These are phyloP conservation scores for Candida dubliniensis DNA, from an alignment of 1,139 yeast species.

Conservation along the genomic window DNA sequence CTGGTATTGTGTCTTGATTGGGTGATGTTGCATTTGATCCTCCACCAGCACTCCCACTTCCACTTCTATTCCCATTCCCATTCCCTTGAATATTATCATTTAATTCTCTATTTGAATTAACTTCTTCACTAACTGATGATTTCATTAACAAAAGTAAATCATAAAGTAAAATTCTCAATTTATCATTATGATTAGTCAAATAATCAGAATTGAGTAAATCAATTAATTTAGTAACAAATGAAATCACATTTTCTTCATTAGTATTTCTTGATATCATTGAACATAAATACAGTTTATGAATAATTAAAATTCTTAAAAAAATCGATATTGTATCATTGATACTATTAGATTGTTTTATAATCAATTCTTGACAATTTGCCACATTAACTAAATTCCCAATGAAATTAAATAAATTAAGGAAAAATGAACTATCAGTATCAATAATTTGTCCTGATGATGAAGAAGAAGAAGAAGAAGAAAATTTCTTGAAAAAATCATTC, in stretches of 20 bases:
- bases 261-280: slow-evolving; percentile 31
- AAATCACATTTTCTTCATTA: slow-evolving; percentile 27
- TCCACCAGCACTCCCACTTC: neutral
- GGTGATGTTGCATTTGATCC: slow-evolving; percentile 19
- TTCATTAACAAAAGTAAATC: slow-evolving; percentile 63
- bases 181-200: slow-evolving; percentile 42
- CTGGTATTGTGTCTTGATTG: slow-evolving; percentile 4
- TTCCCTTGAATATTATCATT: slow-evolving; percentile 3
- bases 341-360: slow-evolving; percentile 11
- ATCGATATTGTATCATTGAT: slow-evolving; percentile 33
- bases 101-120: slow-evolving; percentile 17
- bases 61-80: neutral
- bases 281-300: slow-evolving; percentile 50
- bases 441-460: slow-evolving; percentile 27
- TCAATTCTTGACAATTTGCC: slow-evolving; percentile 13
- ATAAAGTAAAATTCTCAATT: slow-evolving; percentile 58
- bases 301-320: slow-evolving; percentile 57
- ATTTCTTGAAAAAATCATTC: slow-evolving; percentile 41
- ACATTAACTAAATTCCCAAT: slow-evolving; percentile 19
- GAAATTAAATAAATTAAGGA: slow-evolving; percentile 21
- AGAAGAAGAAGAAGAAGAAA: slow-evolving; percentile 24
- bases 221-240: slow-evolving; percentile 46
- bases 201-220: slow-evolving; percentile 45
- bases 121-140: slow-evolving; percentile 28
- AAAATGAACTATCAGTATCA: slow-evolving; percentile 20